These are phyloP conservation scores for Globisporangium abappressorium DNA, from an alignment of 352 stramenopile species.

Conservation along the genomic window DNA sequence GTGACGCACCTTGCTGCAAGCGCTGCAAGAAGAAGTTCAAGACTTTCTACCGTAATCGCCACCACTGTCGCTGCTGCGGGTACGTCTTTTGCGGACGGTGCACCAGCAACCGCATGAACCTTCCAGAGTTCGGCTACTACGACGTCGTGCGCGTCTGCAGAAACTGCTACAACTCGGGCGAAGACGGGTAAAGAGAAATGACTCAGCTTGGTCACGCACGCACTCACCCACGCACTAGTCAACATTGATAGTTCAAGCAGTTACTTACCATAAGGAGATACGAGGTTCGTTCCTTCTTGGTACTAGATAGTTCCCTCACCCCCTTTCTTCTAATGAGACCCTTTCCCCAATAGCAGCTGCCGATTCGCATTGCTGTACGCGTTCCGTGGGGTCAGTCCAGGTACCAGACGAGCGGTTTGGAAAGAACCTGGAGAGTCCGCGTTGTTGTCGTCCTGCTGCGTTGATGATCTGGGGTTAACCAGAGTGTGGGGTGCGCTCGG, in stretches of 20 bases:
- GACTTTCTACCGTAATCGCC: conserved; percentile 71
- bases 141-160: conserved; percentile 82
- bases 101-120: conserved; percentile 81
- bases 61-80: conserved; percentile 82
- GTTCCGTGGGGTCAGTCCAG: conserved; percentile 44
- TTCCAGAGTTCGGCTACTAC: conserved; percentile 87
- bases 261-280: not conserved
- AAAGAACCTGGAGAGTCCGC: conserved; percentile 12
- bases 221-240: not conserved
- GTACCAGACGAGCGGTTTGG: conserved; percentile 29
- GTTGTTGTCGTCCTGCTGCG: not conserved
- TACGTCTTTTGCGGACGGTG: conserved; percentile 84
- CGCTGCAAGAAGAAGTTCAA: conserved; percentile 91
- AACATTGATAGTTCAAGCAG: not conserved
- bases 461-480: not conserved
- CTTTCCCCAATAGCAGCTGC: conserved; percentile 30
- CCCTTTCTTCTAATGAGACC: not conserved
- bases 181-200: conserved; percentile 33
- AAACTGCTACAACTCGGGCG: conserved; percentile 77
- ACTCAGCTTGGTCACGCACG: not conserved
- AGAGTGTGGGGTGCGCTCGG: not conserved
- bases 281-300: not conserved
- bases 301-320: not conserved
- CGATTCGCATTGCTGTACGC: conserved; percentile 43
- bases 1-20: conserved; percentile 82